A percentile compares a stretch with the other conserved stretches of the same genome.
Evolutionary conservation across 805 yeast species (phyloP).

Genomic region (Cyberlindnera maritima): DNA sequence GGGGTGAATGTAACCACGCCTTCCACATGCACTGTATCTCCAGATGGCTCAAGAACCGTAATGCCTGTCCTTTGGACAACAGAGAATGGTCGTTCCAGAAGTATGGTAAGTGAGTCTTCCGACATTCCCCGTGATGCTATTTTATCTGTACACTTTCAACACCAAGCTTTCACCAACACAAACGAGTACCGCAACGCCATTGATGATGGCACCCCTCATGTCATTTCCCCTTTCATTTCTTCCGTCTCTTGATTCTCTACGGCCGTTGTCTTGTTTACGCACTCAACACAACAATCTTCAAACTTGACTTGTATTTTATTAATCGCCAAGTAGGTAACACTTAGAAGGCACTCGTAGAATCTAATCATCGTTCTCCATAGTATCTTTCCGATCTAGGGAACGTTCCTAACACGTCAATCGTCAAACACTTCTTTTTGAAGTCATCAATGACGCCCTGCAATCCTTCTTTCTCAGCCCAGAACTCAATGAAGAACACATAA

Average conservation of each 20-base stretch:
- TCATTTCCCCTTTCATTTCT: neutral
- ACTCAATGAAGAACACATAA: conserved; percentile 78
- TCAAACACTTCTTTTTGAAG: conserved; percentile 42
- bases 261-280: neutral
- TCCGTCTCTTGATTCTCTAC: neutral
- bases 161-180: too few relatives aligned
- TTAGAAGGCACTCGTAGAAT: neutral
- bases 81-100: conserved; percentile 81
- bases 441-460: conserved; percentile 38
- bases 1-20: conserved; percentile 98
- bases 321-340: too few relatives aligned
- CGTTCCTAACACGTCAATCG: conserved; percentile 44
- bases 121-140: neutral
- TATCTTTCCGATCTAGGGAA: conserved; percentile 18
- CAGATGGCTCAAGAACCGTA: conserved; percentile 92
- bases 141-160: neutral
- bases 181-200: neutral
- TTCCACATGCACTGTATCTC: conserved; percentile 96
- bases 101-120: conserved; percentile 57
- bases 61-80: conserved; percentile 95
- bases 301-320: too few relatives aligned
- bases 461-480: conserved; percentile 41
- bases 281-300: neutral
- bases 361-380: conserved; percentile 10
- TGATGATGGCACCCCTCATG: neutral